A percentile compares a stretch with the other conserved stretches of the same genome.
Conservation (phyloP, 1,284 basidiomycete genomes). For the Ganoderma boninense region DNA sequence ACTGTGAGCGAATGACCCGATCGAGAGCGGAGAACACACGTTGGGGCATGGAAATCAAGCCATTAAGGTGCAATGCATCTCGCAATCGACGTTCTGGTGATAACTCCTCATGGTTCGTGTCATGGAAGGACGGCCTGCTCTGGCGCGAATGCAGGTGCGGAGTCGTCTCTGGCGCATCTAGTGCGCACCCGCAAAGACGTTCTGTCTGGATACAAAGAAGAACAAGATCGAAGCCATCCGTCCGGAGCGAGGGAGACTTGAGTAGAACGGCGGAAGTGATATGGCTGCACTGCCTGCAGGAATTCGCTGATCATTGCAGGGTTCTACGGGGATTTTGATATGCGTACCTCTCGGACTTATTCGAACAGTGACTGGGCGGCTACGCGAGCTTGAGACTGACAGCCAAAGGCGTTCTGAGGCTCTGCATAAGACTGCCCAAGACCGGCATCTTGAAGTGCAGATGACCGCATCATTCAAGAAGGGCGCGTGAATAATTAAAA, state of each 20-base stretch:
- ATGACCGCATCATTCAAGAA: background rate
- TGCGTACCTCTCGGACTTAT: conserved; percentile 5
- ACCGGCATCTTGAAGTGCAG: background rate
- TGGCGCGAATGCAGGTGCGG: conserved; percentile 1
- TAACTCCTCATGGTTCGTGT: background rate
- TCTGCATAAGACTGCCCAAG: background rate
- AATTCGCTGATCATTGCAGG: background rate
- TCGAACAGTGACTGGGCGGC: background rate
- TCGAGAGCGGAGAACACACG: background rate
- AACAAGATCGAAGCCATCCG: background rate
- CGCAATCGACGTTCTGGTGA: background rate
- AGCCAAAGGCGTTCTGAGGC: background rate
- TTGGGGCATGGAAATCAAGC: background rate
- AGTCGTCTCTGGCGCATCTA: background rate
- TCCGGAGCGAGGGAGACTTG: background rate
- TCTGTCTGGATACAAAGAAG: background rate
- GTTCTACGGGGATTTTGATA: background rate
- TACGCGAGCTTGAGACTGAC: background rate
- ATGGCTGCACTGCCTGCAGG: background rate
- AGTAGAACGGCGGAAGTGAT: background rate
- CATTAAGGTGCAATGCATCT: conserved; percentile 2
- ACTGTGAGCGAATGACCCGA: conserved; percentile 4
- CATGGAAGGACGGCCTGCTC: background rate
- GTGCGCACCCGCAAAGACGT: background rate
- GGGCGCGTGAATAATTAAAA: background rate